These are phyloP conservation scores for Rhodotorula toruloides DNA, from an alignment of 768 basidiomycete species.

Conservation along the genomic window DNA sequence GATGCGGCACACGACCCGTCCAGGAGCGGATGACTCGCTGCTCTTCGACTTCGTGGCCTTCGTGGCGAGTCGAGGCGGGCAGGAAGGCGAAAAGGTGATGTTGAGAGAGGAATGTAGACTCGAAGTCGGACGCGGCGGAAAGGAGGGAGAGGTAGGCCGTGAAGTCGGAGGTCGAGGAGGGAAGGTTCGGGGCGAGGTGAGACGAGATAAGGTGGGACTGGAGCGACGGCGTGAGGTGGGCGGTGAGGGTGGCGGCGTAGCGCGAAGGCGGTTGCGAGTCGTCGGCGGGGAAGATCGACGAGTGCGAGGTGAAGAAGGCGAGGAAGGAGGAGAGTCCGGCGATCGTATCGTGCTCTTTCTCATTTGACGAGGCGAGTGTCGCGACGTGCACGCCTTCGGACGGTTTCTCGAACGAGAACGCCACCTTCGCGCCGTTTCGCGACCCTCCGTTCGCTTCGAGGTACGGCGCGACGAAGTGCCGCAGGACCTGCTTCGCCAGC, in stretches of 20 bases:
- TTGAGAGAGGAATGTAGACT: constrained; percentile 10
- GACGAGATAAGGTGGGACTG: constrained; percentile 33
- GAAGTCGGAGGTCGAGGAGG: constrained; percentile 8
- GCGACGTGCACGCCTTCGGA: background rate
- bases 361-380: background rate
- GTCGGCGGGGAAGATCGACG: constrained; percentile 8
- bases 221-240: constrained; percentile 32
- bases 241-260: constrained; percentile 22
- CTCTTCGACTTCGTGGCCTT: constrained; percentile 14
- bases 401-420: no score
- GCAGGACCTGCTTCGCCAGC: constrained; percentile 25
- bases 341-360: constrained; percentile 7
- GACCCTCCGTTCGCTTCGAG: constrained; percentile 17
- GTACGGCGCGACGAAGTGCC: constrained; percentile 33
- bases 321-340: constrained; percentile 9
- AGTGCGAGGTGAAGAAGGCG: constrained; percentile 20
- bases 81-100: constrained; percentile 31
- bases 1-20: constrained; percentile 14
- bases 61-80: background rate
- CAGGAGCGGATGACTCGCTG: constrained; percentile 23
- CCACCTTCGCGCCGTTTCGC: no score
- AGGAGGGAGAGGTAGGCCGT: constrained; percentile 13
- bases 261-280: background rate
- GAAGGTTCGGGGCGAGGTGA: constrained; percentile 24
- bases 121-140: constrained; percentile 9